Evolutionary conservation across 352 stramenopile genomes (phyloP), one percentile per base, ranked within the genome.

Genomic region (Pythium biforme): DNA sequence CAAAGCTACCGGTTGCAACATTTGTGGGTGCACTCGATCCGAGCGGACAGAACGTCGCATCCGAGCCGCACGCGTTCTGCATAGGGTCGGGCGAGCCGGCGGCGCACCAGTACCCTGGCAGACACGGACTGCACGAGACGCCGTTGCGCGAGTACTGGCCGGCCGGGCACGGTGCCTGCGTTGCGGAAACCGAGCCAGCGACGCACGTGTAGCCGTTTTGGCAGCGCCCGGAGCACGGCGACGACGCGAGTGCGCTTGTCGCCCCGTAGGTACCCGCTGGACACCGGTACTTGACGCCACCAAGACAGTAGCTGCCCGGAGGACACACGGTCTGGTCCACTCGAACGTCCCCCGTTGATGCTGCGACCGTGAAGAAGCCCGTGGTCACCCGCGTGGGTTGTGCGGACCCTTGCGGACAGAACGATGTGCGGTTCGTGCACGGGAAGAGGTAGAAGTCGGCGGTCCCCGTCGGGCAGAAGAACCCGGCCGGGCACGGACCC

Each of bases 121-220:
- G 64, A 33, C 84, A 93, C 8, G 72, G 68, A 4, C 71, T 49
- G 45, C 81, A 93, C 1, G 61, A 49, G 23, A 83, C 66, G n/a
- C 78, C 80, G 43, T 87, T 88, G 20, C 62, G 66, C 4, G 81
- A 79, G 58, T 88, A 91, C 11, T 73, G 72, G 1, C 84, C 84
- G 9, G 79, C 75, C 33, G 72, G 62, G 60, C 84, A 93, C 8
- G 77, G 71, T 23, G 62, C 65, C 55, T 83, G 61, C 22, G 70
- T 86, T 22, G 59, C 54, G 11, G 72, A 79, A 9, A 66, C 72
- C 4, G 83, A 87, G 0, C 78, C 80, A 14, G 43, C 46, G 5
- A 70, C 58, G 52, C 81, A 93, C 9, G 75, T 75, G 41, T 78
- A 83, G 39, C 84, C 84, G 47, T 79, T 64, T 59, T 79, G 72